Evolutionary conservation across 805 yeast genomes (phyloP).

Genomic region (Brettanomyces anomalus): DNA sequence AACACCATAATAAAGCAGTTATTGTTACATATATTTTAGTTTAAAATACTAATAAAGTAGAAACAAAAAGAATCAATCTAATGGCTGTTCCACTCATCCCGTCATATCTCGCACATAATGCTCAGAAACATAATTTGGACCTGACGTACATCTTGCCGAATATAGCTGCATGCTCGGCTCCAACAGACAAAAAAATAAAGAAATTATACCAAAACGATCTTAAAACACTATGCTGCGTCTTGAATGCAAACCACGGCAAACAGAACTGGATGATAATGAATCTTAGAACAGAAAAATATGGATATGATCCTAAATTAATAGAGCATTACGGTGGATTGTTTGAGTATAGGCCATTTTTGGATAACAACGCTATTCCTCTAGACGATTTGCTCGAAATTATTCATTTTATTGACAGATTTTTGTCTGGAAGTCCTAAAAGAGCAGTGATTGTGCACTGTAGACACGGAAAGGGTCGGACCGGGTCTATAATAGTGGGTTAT

Average conservation of each 20-base stretch:
- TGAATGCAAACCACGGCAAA: constrained; percentile 36
- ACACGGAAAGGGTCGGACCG: constrained; percentile 90
- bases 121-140: constrained; percentile 33
- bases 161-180: constrained; percentile 70
- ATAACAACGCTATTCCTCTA: constrained; percentile 72
- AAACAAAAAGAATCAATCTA: no score
- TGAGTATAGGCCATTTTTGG: constrained; percentile 51
- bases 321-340: constrained; percentile 31
- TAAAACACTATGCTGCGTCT: constrained; percentile 37
- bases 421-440: constrained; percentile 26
- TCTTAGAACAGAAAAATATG: constrained; percentile 49
- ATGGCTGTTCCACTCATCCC: constrained; percentile 2
- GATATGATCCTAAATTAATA: constrained; percentile 22
- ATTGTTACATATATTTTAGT: no score
- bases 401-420: constrained; percentile 34
- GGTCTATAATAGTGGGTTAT: constrained; percentile 64
- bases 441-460: constrained; percentile 73
- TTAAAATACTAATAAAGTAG: no score
- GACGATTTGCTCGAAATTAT: constrained; percentile 35
- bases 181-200: constrained; percentile 39
- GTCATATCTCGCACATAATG: background rate
- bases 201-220: constrained; percentile 45
- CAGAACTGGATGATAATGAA: constrained; percentile 67
- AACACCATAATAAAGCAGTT: no score
- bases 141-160: constrained; percentile 57